A percentile compares a stretch with the other conserved stretches of the same genome.
phyloP scores from a whole-genome alignment of 1,284 basidiomycete species.

The Melampsora abietis-canadensis region DNA sequence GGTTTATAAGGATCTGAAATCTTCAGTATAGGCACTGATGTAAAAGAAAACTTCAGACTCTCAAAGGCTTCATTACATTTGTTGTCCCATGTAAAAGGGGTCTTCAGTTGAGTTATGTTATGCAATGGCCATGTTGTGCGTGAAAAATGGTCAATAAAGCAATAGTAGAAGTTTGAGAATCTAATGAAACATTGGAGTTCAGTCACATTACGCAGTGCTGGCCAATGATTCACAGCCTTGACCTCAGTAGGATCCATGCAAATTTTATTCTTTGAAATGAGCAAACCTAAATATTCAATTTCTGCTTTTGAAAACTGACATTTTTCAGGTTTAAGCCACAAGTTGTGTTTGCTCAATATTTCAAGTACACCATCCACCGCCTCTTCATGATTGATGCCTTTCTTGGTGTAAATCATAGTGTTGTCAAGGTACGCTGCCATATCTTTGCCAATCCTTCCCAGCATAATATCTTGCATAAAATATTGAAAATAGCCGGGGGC shows the following conservation, averaged over 20 bases:
- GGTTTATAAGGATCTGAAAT: too few species aligned
- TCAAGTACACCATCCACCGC: not conserved
- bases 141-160: conserved; percentile 56
- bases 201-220: conserved; percentile 52
- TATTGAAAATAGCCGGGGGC: too few species aligned
- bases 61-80: too few species aligned
- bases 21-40: too few species aligned
- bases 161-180: conserved; percentile 56
- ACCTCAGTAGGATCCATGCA: conserved; percentile 55
- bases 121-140: conserved; percentile 50
- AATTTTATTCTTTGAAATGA: conserved; percentile 55
- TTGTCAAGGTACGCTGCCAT: not conserved
- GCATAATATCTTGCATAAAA: too few species aligned
- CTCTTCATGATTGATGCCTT: not conserved
- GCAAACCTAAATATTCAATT: conserved; percentile 50
- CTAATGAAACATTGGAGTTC: conserved; percentile 51
- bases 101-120: not conserved
- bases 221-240: conserved; percentile 57
- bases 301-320: not conserved
- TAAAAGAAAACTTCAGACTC: too few species aligned
- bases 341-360: not conserved
- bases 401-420: conserved; percentile 7
- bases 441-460: not conserved
- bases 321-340: not conserved
- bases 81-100: conserved; percentile 47